Conservation (phyloP, 805 yeast genomes). For the Zygotorulaspora florentina region DNA sequence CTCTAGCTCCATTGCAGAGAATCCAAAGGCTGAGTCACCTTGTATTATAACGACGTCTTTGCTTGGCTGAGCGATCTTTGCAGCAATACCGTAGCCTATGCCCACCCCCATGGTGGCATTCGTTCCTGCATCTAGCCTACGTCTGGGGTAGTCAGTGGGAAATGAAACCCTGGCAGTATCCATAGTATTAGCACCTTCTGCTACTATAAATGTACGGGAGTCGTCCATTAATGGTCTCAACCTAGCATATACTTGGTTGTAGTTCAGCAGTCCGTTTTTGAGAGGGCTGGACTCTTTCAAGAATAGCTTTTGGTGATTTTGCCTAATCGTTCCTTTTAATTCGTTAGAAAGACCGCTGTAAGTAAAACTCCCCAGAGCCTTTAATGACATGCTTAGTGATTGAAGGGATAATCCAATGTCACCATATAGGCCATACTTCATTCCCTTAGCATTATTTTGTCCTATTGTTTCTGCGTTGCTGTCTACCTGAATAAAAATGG, state of each 20-base stretch:
- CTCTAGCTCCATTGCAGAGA: slow-evolving; percentile 68
- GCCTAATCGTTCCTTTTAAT: slow-evolving; percentile 13
- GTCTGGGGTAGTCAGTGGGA: slow-evolving; percentile 48
- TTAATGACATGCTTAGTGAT: slow-evolving; percentile 34
- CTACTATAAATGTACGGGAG: slow-evolving; percentile 41
- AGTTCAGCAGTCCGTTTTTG: slow-evolving; percentile 36
- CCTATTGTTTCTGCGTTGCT: slow-evolving; percentile 51
- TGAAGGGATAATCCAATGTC: slow-evolving; percentile 44
- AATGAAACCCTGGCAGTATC: slow-evolving; percentile 63
- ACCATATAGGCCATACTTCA: slow-evolving; percentile 49
- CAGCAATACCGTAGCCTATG: slow-evolving; percentile 63
- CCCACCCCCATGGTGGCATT: slow-evolving; percentile 80
- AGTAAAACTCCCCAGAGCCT: slow-evolving; percentile 6
- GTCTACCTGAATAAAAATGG: slow-evolving; percentile 56
- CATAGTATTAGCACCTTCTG: slow-evolving; percentile 80
- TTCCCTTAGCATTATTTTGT: slow-evolving; percentile 35
- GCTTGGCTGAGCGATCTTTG: slow-evolving; percentile 45
- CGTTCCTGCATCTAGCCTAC: slow-evolving; percentile 66
- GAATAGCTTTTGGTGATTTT: slow-evolving; percentile 24
- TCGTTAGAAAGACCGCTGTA: slow-evolving; percentile 11
- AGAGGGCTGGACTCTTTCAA: slow-evolving; percentile 31
- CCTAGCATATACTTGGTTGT: slow-evolving; percentile 50
- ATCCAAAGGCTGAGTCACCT: slow-evolving; percentile 78
- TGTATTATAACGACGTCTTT: slow-evolving; percentile 54
- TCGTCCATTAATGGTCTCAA: slow-evolving; percentile 41